Evolutionary conservation across 2,329 filamentous ascomycete species (phyloP).

Genomic region (Diaporthe citriasiana): DNA sequence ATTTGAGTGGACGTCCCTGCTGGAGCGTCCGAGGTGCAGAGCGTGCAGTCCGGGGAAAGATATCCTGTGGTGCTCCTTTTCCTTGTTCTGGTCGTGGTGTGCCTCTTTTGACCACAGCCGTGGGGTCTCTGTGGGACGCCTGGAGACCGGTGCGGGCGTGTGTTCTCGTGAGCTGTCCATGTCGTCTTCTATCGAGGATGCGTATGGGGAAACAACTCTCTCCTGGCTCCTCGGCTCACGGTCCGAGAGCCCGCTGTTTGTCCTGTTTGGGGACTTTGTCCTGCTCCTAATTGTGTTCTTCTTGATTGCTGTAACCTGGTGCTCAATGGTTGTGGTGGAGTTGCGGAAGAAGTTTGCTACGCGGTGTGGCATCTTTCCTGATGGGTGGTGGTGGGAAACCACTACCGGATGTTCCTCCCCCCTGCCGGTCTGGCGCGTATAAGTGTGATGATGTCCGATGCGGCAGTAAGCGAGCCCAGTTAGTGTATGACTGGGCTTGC

Average conservation of each 20-base stretch:
- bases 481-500: neutral
- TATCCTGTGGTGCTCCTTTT: constrained; percentile 51
- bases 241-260: constrained; percentile 37
- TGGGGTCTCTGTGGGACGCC: constrained; percentile 45
- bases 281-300: constrained; percentile 53
- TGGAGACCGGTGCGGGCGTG: constrained; percentile 45
- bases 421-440: neutral
- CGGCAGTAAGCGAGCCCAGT: constrained; percentile 21
- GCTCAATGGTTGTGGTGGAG: constrained; percentile 62
- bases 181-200: constrained; percentile 55
- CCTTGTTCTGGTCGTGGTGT: constrained; percentile 40
- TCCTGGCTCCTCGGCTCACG: constrained; percentile 50
- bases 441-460: constrained; percentile 23
- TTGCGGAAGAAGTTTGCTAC: constrained; percentile 70
- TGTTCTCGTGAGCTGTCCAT: constrained; percentile 47
- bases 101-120: constrained; percentile 36
- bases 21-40: constrained; percentile 58
- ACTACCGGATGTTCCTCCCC: constrained; percentile 1
- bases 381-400: constrained; percentile 16
- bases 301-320: constrained; percentile 65
- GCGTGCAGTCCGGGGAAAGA: constrained; percentile 58
- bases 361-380: constrained; percentile 66
- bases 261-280: constrained; percentile 50
- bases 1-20: constrained; percentile 57
- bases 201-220: constrained; percentile 52